Percentiles rank a stretch among this genome's conserved stretches.
These are phyloP conservation scores for Candida vaughaniae DNA, from an alignment of 805 yeast genomes.

Conservation along the genomic window DNA sequence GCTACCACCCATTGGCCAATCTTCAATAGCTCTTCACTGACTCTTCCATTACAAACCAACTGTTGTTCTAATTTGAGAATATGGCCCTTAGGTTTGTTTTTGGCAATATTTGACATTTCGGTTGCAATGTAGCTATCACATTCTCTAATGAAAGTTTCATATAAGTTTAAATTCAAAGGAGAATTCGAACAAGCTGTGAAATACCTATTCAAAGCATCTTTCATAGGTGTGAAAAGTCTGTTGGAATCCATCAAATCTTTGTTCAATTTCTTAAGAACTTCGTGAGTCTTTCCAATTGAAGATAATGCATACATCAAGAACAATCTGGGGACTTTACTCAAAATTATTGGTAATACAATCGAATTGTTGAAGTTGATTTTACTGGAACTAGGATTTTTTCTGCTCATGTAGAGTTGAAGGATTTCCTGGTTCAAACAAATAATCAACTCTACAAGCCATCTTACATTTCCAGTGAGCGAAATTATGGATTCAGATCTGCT, in stretches of 20 bases:
- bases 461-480: constrained; percentile 67
- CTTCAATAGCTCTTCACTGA: constrained; percentile 46
- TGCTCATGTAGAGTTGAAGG: constrained; percentile 40
- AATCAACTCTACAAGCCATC: constrained; percentile 84
- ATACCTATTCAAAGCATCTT: constrained; percentile 51
- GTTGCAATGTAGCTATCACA: constrained; percentile 43
- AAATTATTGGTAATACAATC: constrained; percentile 55
- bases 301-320: constrained; percentile 64
- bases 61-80: constrained; percentile 58
- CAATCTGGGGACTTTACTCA: constrained; percentile 70
- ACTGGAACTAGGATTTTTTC: constrained; percentile 18
- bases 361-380: constrained; percentile 31
- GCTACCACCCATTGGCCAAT: constrained; percentile 46
- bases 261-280: constrained; percentile 54
- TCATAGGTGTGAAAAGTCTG: constrained; percentile 47
- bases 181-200: constrained; percentile 48
- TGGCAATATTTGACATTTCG: constrained; percentile 23
- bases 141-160: constrained; percentile 62
- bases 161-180: constrained; percentile 54
- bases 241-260: constrained; percentile 46
- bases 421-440: constrained; percentile 73
- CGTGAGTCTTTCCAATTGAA: constrained; percentile 62
- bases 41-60: constrained; percentile 58
- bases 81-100: constrained; percentile 22
- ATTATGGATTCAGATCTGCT: constrained; percentile 63